phyloP scores from a whole-genome alignment of 1,284 basidiomycete genomes.

The Phellinidium pouzarii region DNA sequence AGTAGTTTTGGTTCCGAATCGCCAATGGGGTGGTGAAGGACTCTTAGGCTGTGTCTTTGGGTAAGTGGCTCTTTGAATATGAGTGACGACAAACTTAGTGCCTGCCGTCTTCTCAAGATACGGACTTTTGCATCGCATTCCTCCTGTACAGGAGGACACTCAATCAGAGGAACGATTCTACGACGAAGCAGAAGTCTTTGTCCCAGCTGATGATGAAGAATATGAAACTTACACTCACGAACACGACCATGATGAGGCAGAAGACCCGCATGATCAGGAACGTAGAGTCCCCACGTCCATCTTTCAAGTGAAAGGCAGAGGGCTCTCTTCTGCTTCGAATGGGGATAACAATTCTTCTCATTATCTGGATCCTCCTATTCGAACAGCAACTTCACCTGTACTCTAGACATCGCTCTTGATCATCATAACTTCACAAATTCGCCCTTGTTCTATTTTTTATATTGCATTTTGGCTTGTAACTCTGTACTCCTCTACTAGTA shows the following conservation, averaged over 20 bases:
- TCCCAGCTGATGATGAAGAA: slow-evolving; percentile 17
- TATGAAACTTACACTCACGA: slow-evolving; percentile 8
- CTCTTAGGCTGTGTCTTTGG: slow-evolving; percentile 91
- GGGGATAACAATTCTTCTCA: slow-evolving; percentile 2
- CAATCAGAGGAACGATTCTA: slow-evolving; percentile 9
- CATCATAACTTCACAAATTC: background rate
- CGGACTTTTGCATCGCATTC: slow-evolving; percentile 87
- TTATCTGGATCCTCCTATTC: slow-evolving; percentile 18
- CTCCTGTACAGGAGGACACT: slow-evolving; percentile 28
- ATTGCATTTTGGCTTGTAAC: too few relatives aligned
- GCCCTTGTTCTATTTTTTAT: background rate
- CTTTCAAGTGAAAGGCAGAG: background rate
- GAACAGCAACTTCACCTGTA: background rate
- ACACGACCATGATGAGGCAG: slow-evolving; percentile 1
- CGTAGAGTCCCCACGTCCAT: background rate
- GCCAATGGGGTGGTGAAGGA: slow-evolving; percentile 94
- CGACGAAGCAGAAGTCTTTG: slow-evolving; percentile 17
- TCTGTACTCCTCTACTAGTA: too few relatives aligned
- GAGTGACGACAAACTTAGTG: slow-evolving; percentile 12
- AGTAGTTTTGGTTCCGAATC: slow-evolving; percentile 88
- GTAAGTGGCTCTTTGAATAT: slow-evolving; percentile 37
- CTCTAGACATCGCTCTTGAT: background rate
- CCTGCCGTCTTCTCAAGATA: slow-evolving; percentile 38
- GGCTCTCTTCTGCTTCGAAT: background rate
- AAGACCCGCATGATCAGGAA: background rate